Base-by-base conservation (phyloP, 805 yeast genomes). In the Yarrowia sp. region DNA sequence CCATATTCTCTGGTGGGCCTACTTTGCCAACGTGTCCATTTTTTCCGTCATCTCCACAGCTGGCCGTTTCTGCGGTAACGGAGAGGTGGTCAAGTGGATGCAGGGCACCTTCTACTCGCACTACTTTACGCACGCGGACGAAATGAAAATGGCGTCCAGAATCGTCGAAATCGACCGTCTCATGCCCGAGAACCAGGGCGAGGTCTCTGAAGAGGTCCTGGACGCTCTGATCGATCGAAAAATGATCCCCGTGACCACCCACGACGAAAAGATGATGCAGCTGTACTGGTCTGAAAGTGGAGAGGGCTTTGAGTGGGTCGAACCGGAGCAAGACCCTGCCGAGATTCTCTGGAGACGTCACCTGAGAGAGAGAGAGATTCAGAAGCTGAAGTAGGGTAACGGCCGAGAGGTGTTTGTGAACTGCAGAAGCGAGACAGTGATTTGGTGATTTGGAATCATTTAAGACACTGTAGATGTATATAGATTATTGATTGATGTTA, bases 281-380 rank as follows among this genome's bases (percentile, higher is more conserved):
- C 96, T 92, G 73, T 91, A 90, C 78, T 91, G 97, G 97, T 86
- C 90, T 75, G 83, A 89, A 50, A 90, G 91, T 8, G 97, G 97
- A 40, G 93, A 89, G 68, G 92, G 92, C 14, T 91, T 90, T 75
- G 90, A 88, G 70, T 91, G 97, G 97, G 88, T 85, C 12, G 97
- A 91, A 75, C 97, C 97, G 0, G 97, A 91, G 75, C 89, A 89
- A 74, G 97, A 91, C 75, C 97, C 97, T 0, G 96, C 95, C 0
- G 92, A 88, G 22, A 70, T 75, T 12, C 53, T 75, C 5, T 78
- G 79, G 79, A 66, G 74, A 22, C 67, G 72, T 8, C 74, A 75
- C 64, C 73, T 77, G 77, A 78, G 77, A 16, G 61, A 67, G 38
- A 46, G 67, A 7, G 56, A 63, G 41, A 63, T 63, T 22, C 56